Conservation (phyloP, 805 yeast species). For the Cyberlindnera galapagoensis region DNA sequence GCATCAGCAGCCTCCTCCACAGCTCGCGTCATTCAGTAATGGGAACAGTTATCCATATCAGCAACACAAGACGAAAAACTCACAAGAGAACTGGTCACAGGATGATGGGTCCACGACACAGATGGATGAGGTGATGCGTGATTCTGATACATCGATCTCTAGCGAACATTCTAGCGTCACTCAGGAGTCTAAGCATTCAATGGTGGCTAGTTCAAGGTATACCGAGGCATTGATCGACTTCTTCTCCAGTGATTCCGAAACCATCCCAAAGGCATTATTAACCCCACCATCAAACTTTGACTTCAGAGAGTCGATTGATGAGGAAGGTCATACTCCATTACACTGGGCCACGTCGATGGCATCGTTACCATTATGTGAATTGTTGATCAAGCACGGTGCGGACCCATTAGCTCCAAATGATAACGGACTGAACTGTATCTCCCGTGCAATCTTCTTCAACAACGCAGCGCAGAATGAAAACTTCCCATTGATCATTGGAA, state of each 20-base stretch:
- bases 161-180: slow-evolving; percentile 26
- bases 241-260: slow-evolving; percentile 35
- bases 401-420: slow-evolving; percentile 47
- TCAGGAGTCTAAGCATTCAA: slow-evolving; percentile 5
- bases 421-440: slow-evolving; percentile 62
- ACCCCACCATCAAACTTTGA: slow-evolving; percentile 59
- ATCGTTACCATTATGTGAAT: slow-evolving; percentile 49
- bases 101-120: slow-evolving; percentile 25
- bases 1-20: slow-evolving; percentile 6
- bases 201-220: slow-evolving; percentile 28
- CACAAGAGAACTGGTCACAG: slow-evolving; percentile 26
- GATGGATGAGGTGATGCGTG: slow-evolving; percentile 29
- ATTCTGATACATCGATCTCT: slow-evolving; percentile 36
- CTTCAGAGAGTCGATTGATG: slow-evolving; percentile 64
- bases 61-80: slow-evolving; percentile 22
- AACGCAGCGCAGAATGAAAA: slow-evolving; percentile 62
- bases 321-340: slow-evolving; percentile 73
- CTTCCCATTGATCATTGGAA: slow-evolving; percentile 52
- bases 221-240: slow-evolving; percentile 40
- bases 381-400: slow-evolving; percentile 53
- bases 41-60: slow-evolving; percentile 12
- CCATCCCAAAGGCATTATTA: slow-evolving; percentile 31
- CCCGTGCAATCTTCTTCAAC: slow-evolving; percentile 63
- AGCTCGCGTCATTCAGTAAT: too few species aligned
- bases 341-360: slow-evolving; percentile 89